Percentiles rank a stretch among this genome's conserved stretches.
These are phyloP conservation scores for Phytopythium mirpurense DNA, from an alignment of 352 stramenopile genomes.

Conservation along the genomic window DNA sequence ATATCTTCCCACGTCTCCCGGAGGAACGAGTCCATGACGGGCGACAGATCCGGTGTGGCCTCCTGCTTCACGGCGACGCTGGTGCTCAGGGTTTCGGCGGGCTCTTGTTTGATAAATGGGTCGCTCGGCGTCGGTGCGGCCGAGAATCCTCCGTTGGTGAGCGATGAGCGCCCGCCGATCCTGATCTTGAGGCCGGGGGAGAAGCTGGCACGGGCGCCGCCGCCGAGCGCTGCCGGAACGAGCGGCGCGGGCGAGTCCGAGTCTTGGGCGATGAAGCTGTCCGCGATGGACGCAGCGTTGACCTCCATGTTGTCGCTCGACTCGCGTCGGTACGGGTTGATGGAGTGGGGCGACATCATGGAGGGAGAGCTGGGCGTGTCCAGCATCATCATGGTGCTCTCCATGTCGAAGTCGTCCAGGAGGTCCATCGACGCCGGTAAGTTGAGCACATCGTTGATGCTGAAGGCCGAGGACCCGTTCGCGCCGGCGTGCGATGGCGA, in stretches of 20 bases:
- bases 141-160: not conserved
- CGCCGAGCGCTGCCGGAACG: constrained; percentile 6
- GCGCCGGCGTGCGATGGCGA: not conserved
- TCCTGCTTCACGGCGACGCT: constrained; percentile 34
- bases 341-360: constrained; percentile 10
- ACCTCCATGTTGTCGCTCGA: constrained; percentile 39
- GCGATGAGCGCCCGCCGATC: constrained; percentile 15
- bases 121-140: not conserved
- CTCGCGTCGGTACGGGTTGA: constrained; percentile 21
- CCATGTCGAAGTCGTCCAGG: constrained; percentile 56
- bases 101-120: constrained; percentile 2
- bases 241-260: constrained; percentile 14
- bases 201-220: constrained; percentile 12
- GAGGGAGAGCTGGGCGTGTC: constrained; percentile 17
- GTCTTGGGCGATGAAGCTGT: constrained; percentile 33
- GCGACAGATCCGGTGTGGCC: constrained; percentile 28
- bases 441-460: constrained; percentile 40
- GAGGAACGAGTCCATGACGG: constrained; percentile 56
- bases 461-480: constrained; percentile 23
- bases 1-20: constrained; percentile 56
- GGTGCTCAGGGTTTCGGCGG: not conserved
- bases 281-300: constrained; percentile 32
- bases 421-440: constrained; percentile 38
- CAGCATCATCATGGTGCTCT: constrained; percentile 66
- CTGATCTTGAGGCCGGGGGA: constrained; percentile 37